phyloP scores from a whole-genome alignment of 257 asterid genomes.

The Solanum chiquidenum region DNA sequence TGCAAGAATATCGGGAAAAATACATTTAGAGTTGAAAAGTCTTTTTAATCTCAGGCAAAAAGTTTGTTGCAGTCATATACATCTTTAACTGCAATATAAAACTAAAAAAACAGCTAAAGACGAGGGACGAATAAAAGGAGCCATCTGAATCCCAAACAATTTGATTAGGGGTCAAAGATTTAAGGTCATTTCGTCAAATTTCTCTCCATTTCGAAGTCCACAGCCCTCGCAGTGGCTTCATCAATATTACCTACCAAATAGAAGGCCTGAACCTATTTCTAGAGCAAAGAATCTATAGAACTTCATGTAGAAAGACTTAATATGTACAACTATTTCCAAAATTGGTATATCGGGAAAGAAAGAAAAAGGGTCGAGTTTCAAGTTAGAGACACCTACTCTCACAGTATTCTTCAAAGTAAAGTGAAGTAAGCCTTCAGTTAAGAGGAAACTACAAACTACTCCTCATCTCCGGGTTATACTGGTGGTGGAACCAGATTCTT shows the following conservation, averaged over 20 bases:
- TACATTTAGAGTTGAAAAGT: not conserved
- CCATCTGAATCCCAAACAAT: not conserved
- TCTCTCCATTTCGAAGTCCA: not conserved
- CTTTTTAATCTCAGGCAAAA: not conserved
- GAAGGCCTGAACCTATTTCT: not conserved
- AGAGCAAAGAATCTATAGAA: not conserved
- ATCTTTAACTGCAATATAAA: not conserved
- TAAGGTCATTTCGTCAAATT: not conserved
- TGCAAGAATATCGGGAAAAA: slow-evolving; percentile 20
- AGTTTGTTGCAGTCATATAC: not conserved
- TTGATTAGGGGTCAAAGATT: not conserved
- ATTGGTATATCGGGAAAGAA: not conserved
- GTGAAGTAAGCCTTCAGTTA: not conserved
- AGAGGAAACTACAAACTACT: not conserved
- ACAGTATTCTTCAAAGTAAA: not conserved
- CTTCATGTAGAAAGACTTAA: not conserved
- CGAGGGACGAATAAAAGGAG: not conserved
- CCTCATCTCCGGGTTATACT: not conserved
- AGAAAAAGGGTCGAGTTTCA: not conserved
- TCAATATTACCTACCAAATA: not conserved
- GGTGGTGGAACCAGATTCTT: not conserved
- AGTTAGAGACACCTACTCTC: not conserved
- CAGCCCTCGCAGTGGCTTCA: not conserved
- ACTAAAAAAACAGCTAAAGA: not conserved
- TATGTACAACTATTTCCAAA: not conserved